These are phyloP conservation scores for Calvatia gigantea DNA, from an alignment of 768 basidiomycete species.

Conservation along the genomic window DNA sequence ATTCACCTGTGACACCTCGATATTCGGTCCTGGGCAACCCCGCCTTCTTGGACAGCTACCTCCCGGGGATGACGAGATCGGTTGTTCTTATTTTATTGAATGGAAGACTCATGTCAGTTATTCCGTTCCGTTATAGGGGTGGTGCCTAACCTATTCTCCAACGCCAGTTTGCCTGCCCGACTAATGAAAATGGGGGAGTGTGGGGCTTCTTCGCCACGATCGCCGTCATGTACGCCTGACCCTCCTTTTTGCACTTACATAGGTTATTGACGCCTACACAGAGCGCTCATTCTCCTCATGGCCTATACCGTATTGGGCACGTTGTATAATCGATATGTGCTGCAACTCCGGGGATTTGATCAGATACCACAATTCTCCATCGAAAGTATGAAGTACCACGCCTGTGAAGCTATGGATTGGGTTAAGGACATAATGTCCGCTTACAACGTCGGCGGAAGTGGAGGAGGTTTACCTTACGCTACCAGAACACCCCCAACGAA, in stretches of 20 bases:
- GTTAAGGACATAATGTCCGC: slow-evolving; percentile 30
- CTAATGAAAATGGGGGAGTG: slow-evolving; percentile 47
- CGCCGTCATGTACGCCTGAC: slow-evolving; percentile 52
- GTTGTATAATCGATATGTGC: slow-evolving; percentile 75
- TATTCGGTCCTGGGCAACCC: slow-evolving; percentile 51
- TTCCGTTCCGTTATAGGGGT: not conserved
- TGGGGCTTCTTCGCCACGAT: slow-evolving; percentile 55
- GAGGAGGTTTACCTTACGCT: slow-evolving; percentile 17
- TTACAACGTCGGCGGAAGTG: slow-evolving; percentile 18
- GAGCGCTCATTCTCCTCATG: slow-evolving; percentile 53
- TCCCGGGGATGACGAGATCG: slow-evolving; percentile 52
- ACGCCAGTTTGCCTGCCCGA: slow-evolving; percentile 67
- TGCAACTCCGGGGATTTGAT: slow-evolving; percentile 67
- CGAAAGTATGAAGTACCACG: slow-evolving; percentile 49
- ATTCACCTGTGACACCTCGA: slow-evolving; percentile 72
- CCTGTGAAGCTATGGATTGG: slow-evolving; percentile 40
- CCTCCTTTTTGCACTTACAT: not conserved
- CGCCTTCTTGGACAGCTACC: slow-evolving; percentile 67
- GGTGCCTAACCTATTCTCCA: not conserved
- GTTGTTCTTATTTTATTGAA: slow-evolving; percentile 81
- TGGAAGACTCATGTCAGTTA: slow-evolving; percentile 74
- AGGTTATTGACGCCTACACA: slow-evolving; percentile 22
- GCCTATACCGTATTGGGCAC: slow-evolving; percentile 66
- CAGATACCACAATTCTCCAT: slow-evolving; percentile 66
- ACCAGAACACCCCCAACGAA: slow-evolving; percentile 24